Evolutionary conservation across 2,329 filamentous ascomycete genomes (phyloP).

Genomic region (Volutella citrinella): DNA sequence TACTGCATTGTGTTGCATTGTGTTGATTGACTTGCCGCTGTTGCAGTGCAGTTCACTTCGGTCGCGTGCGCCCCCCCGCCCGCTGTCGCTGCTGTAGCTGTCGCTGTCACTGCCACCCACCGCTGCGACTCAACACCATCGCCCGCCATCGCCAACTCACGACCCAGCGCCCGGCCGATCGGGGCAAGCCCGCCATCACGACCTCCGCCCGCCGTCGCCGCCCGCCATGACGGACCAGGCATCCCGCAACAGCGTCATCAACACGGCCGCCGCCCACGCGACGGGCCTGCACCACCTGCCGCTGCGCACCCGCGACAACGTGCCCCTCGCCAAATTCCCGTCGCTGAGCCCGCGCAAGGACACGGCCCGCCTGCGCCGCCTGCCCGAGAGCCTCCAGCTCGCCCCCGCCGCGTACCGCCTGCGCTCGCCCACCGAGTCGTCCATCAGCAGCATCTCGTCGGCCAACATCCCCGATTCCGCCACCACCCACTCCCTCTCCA

Average conservation of each 20-base stretch:
- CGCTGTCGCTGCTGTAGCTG: too few species aligned
- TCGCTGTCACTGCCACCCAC: too few species aligned
- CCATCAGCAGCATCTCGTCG: conserved; percentile 37
- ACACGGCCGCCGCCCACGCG: conserved; percentile 14
- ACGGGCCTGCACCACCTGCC: conserved; percentile 26
- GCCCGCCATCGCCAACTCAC: too few species aligned
- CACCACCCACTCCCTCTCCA: conserved; percentile 35
- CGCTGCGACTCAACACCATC: too few species aligned
- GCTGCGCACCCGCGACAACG: conserved; percentile 15
- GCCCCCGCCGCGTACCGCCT: conserved; percentile 24
- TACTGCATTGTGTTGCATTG: too few species aligned
- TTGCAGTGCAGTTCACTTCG: too few species aligned
- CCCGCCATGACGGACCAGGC: conserved; percentile 19
- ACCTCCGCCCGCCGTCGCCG: too few species aligned
- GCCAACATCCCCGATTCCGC: conserved; percentile 37
- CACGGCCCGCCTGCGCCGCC: conserved; percentile 17
- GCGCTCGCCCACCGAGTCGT: conserved; percentile 36
- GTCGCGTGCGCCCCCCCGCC: too few species aligned
- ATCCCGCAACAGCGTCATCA: too few species aligned
- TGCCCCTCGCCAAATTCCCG: conserved; percentile 16
- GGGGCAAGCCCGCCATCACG: too few species aligned
- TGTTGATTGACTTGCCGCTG: too few species aligned
- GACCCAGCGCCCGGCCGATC: too few species aligned
- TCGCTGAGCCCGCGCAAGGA: conserved; percentile 5
- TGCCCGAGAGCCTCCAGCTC: conserved; percentile 31